These are phyloP conservation scores for Harringtonia lauricola DNA, from an alignment of 2,329 filamentous ascomycete genomes.

Conservation along the genomic window DNA sequence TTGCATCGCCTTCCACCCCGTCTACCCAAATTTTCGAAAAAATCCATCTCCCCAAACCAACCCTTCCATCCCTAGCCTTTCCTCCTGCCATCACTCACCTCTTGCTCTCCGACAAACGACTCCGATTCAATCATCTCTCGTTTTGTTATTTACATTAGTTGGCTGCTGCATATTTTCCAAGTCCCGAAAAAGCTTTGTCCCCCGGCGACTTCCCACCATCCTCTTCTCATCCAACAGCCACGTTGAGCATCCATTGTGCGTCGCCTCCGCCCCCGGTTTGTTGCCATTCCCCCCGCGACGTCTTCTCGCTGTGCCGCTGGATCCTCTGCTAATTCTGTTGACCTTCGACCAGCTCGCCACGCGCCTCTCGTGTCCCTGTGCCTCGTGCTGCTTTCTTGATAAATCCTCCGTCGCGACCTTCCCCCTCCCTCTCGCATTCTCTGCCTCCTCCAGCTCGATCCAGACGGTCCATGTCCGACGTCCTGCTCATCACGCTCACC, in stretches of 20 bases:
- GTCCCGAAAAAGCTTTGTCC: background rate
- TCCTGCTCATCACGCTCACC: background rate
- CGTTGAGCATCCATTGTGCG: background rate
- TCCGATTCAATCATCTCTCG: background rate
- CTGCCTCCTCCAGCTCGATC: background rate
- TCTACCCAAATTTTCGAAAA: conserved; percentile 2
- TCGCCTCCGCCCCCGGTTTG: background rate
- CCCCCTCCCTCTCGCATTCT: background rate
- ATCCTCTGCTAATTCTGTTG: no score
- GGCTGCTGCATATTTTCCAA: background rate
- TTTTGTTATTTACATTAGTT: background rate
- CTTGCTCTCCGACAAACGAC: background rate
- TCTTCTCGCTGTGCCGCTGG: no score
- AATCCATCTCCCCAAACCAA: conserved; percentile 1
- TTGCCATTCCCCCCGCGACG: no score
- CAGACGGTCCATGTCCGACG: conserved; percentile 4
- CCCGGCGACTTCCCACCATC: background rate
- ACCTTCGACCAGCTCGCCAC: no score
- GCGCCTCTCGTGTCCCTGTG: no score
- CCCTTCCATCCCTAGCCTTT: background rate
- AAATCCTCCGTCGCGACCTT: background rate
- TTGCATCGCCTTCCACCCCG: background rate
- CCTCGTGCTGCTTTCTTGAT: background rate
- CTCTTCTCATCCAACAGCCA: background rate
- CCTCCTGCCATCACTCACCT: conserved; percentile 1